These are phyloP conservation scores for Lipomyces yarrowii DNA, from an alignment of 1,139 yeast genomes.

Conservation along the genomic window DNA sequence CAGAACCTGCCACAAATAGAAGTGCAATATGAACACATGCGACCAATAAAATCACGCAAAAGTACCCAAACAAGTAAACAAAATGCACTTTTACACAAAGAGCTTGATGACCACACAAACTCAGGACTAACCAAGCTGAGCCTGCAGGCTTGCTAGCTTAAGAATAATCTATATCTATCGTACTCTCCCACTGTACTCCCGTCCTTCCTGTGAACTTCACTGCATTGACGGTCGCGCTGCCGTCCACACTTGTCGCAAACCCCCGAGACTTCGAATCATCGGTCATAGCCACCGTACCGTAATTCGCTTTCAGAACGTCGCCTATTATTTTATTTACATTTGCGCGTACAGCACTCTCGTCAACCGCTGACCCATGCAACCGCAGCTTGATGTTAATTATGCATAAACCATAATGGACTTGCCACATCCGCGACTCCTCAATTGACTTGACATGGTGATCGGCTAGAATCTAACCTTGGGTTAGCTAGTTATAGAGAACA, in stretches of 20 bases:
- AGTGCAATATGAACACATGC: not conserved
- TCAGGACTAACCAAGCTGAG: not conserved
- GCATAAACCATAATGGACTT: constrained; percentile 49
- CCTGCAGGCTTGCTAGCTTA: not conserved
- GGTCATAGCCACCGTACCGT: constrained; percentile 34
- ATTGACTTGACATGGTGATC: constrained; percentile 41
- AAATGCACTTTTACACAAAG: not conserved
- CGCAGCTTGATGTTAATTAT: constrained; percentile 44
- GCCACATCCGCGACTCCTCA: constrained; percentile 46
- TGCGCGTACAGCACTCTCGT: constrained; percentile 42
- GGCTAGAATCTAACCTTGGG: constrained; percentile 12
- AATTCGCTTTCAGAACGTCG: constrained; percentile 37
- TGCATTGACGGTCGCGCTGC: constrained; percentile 21
- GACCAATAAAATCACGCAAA: not conserved
- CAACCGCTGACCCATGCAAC: constrained; percentile 42
- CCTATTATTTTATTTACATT: constrained; percentile 38
- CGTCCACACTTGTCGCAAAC: constrained; percentile 17
- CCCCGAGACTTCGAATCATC: not conserved
- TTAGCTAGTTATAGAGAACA: constrained; percentile 31
- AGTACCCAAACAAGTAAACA: not conserved
- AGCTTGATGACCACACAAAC: not conserved
- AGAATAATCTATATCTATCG: constrained; percentile 43
- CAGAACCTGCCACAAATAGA: not conserved
- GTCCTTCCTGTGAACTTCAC: constrained; percentile 12
- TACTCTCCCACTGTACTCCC: constrained; percentile 44